Conservation (phyloP, 495 filamentous ascomycete genomes). For the Podospora comata region DNA sequence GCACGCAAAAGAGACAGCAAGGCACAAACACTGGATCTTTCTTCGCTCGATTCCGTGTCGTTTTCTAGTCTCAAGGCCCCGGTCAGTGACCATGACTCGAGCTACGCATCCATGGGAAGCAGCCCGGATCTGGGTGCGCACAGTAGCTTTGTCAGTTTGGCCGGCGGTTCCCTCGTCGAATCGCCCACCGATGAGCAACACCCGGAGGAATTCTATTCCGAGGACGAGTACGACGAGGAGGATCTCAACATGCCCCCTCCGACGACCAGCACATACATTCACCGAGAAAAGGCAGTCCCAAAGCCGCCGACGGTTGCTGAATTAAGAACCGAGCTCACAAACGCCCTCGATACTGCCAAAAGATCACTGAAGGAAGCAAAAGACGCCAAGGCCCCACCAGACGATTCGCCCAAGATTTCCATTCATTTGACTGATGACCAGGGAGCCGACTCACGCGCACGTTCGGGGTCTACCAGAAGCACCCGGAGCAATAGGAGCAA, state of each 20-base stretch:
- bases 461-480: slow-evolving; percentile 23
- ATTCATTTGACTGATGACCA: slow-evolving; percentile 4
- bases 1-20: slow-evolving; percentile 65
- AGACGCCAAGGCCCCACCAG: slow-evolving; percentile 29
- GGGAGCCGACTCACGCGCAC: slow-evolving; percentile 12
- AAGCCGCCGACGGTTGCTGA: slow-evolving; percentile 79
- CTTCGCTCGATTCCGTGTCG: slow-evolving; percentile 38
- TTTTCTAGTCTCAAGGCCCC: slow-evolving; percentile 39
- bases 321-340: slow-evolving; percentile 69
- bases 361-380: slow-evolving; percentile 57
- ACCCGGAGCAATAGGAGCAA: slow-evolving; percentile 5
- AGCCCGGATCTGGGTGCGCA: slow-evolving; percentile 50
- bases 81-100: slow-evolving; percentile 50
- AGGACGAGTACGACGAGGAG: slow-evolving; percentile 55
- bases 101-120: slow-evolving; percentile 54
- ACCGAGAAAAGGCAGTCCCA: slow-evolving; percentile 79
- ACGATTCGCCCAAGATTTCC: slow-evolving; percentile 12
- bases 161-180: slow-evolving; percentile 47
- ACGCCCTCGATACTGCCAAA: slow-evolving; percentile 61
- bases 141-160: slow-evolving; percentile 28
- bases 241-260: slow-evolving; percentile 82
- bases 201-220: slow-evolving; percentile 50
- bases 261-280: slow-evolving; percentile 92
- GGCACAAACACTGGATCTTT: slow-evolving; percentile 47
- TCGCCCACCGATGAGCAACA: slow-evolving; percentile 57